A percentile compares a stretch with the other conserved stretches of the same genome.
Conservation (phyloP, 2,329 filamentous ascomycete species). For the Penicillium sp. region DNA sequence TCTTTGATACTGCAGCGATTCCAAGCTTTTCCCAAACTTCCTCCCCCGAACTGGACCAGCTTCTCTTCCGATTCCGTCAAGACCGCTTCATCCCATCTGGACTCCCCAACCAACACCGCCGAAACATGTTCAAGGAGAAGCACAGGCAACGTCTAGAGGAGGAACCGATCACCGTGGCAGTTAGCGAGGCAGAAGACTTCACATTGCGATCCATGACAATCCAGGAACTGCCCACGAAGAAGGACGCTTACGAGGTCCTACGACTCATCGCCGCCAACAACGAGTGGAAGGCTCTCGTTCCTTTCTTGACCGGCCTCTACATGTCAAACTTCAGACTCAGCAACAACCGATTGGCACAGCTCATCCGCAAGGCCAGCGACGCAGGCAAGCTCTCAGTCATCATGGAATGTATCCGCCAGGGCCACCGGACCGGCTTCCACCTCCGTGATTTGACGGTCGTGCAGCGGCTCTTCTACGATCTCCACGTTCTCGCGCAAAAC, state of each 20-base stretch:
- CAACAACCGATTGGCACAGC: slow-evolving; percentile 32
- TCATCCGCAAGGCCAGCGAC: slow-evolving; percentile 42
- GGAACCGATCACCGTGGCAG: slow-evolving; percentile 44
- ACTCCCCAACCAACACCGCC: slow-evolving; percentile 40
- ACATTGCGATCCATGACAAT: slow-evolving; percentile 41
- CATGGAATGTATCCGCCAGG: slow-evolving; percentile 41
- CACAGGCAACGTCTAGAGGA: slow-evolving; percentile 39
- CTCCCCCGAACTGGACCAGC: slow-evolving; percentile 44
- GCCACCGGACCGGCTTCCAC: slow-evolving; percentile 38
- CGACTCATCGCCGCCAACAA: slow-evolving; percentile 40
- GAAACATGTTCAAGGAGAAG: slow-evolving; percentile 43
- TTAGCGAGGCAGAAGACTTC: slow-evolving; percentile 44
- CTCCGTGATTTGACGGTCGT: slow-evolving; percentile 34
- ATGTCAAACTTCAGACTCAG: slow-evolving; percentile 32
- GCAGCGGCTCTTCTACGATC: slow-evolving; percentile 39
- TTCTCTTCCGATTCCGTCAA: slow-evolving; percentile 45
- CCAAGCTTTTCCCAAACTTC: slow-evolving; percentile 44
- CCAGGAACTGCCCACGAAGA: slow-evolving; percentile 36
- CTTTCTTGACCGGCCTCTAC: slow-evolving; percentile 43
- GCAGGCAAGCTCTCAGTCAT: slow-evolving; percentile 39
- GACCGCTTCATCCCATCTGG: slow-evolving; percentile 48
- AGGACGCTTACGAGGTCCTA: slow-evolving; percentile 35
- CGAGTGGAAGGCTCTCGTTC: slow-evolving; percentile 45
- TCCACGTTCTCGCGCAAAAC: slow-evolving; percentile 39
- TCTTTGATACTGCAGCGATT: slow-evolving; percentile 29